Percentiles rank a stretch among this genome's conserved stretches.
Evolutionary conservation across 2,329 filamentous ascomycete species (phyloP).

Genomic region (Chrysosphaeria jannelii): DNA sequence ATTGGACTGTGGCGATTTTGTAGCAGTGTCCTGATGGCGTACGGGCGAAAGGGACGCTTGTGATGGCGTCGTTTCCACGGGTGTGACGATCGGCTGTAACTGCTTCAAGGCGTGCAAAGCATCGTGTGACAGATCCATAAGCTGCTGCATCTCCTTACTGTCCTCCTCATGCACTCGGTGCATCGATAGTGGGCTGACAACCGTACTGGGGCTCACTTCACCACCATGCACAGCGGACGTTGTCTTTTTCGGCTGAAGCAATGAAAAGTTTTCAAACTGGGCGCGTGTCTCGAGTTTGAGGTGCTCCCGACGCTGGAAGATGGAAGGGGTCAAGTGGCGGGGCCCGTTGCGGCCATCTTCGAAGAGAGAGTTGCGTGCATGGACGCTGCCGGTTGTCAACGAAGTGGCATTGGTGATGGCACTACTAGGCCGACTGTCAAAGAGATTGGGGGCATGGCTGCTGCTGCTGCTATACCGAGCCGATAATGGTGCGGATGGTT

Average conservation of each 20-base stretch:
- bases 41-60: neutral
- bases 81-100: slow-evolving; percentile 1
- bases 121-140: slow-evolving; percentile 3
- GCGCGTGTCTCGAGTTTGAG: too few species aligned
- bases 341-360: slow-evolving; percentile 1
- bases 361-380: slow-evolving; percentile 2
- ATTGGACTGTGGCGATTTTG: too few species aligned
- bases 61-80: neutral
- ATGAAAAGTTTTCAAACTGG: too few species aligned
- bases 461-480: slow-evolving; percentile 1
- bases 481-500: neutral
- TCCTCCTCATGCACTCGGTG: neutral
- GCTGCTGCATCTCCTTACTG: neutral
- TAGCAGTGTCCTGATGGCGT: neutral
- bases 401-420: slow-evolving; percentile 1
- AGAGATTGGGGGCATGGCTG: neutral
- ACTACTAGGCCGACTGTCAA: slow-evolving; percentile 2
- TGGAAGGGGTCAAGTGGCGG: too few species aligned
- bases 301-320: too few species aligned
- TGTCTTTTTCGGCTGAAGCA: neutral
- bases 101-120: slow-evolving; percentile 3
- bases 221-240: neutral
- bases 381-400: slow-evolving; percentile 2
- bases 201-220: slow-evolving; percentile 3
- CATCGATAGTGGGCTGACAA: slow-evolving; percentile 1